A percentile compares a stretch with the other conserved stretches of the same genome.
phyloP scores from a whole-genome alignment of 495 filamentous ascomycete species.

The Hypoxylon subgilvum region DNA sequence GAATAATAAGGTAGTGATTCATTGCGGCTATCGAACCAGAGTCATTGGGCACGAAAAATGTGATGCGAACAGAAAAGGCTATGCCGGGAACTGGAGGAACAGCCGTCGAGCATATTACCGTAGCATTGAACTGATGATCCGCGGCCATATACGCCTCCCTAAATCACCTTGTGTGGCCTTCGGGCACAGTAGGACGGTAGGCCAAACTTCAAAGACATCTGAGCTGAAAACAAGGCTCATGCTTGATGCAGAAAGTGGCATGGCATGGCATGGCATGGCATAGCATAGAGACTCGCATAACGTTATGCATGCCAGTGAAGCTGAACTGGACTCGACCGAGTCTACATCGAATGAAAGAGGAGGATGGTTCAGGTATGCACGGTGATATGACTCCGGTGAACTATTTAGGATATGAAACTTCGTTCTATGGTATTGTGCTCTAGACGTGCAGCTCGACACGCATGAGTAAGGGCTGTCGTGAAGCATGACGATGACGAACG shows the following conservation, averaged over 20 bases:
- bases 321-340: neutral
- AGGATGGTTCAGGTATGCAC: neutral
- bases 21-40: conserved; percentile 7
- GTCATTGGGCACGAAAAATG: neutral
- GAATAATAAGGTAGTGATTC: conserved; percentile 7
- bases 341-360: too few relatives aligned
- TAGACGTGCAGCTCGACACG: neutral
- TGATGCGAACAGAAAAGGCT: conserved; percentile 7
- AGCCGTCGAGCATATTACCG: conserved; percentile 12
- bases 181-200: conserved; percentile 17
- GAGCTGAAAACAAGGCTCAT: conserved; percentile 14
- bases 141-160: conserved; percentile 13
- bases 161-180: neutral
- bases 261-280: too few relatives aligned
- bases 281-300: neutral
- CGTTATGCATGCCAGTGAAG: conserved; percentile 5
- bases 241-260: conserved; percentile 6
- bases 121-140: conserved; percentile 22
- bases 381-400: neutral
- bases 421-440: neutral
- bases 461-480: neutral
- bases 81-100: conserved; percentile 8
- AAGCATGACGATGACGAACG: neutral
- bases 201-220: conserved; percentile 11
- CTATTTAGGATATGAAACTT: neutral